Evolutionary conservation across 2,329 filamentous ascomycete species (phyloP).

Genomic region (Hymenoscyphus albidus): DNA sequence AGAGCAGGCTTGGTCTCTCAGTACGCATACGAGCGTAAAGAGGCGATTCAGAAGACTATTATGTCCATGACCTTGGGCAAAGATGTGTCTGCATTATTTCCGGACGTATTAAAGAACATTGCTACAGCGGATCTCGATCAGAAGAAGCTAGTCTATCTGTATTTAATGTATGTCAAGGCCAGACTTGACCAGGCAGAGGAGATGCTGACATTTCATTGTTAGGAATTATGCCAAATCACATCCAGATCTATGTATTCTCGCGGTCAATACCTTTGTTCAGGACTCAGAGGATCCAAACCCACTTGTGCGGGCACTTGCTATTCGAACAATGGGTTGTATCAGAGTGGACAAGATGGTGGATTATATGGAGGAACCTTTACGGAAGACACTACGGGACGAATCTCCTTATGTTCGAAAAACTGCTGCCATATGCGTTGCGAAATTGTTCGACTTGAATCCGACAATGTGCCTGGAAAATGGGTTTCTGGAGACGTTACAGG

Average conservation of each 20-base stretch:
- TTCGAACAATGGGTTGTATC: constrained; percentile 98
- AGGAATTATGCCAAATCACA: constrained; percentile 99
- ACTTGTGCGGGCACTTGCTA: constrained; percentile 87
- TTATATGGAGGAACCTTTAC: constrained; percentile 97
- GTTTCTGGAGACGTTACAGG: constrained; percentile 88
- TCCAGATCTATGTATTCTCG: constrained; percentile 95
- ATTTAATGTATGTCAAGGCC: constrained; percentile 68
- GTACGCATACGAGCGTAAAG: constrained; percentile 98
- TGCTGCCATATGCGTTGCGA: constrained; percentile 94
- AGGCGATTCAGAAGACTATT: constrained; percentile 99
- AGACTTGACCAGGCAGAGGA: background rate
- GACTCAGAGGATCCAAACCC: constrained; percentile 98
- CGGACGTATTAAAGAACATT: constrained; percentile 98
- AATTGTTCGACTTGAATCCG: constrained; percentile 93
- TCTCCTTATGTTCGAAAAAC: constrained; percentile 98
- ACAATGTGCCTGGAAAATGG: constrained; percentile 93
- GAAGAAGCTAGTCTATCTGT: constrained; percentile 98
- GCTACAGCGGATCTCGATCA: constrained; percentile 91
- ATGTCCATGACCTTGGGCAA: constrained; percentile 99
- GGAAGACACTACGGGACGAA: constrained; percentile 94
- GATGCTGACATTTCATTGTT: constrained; percentile 18
- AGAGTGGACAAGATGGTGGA: constrained; percentile 99
- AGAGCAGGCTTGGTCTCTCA: constrained; percentile 94
- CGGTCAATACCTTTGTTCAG: constrained; percentile 98
- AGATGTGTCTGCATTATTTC: constrained; percentile 94